Evolutionary conservation across 768 basidiomycete species (phyloP).

Genomic region (Leucosporidium creatinivorum): DNA sequence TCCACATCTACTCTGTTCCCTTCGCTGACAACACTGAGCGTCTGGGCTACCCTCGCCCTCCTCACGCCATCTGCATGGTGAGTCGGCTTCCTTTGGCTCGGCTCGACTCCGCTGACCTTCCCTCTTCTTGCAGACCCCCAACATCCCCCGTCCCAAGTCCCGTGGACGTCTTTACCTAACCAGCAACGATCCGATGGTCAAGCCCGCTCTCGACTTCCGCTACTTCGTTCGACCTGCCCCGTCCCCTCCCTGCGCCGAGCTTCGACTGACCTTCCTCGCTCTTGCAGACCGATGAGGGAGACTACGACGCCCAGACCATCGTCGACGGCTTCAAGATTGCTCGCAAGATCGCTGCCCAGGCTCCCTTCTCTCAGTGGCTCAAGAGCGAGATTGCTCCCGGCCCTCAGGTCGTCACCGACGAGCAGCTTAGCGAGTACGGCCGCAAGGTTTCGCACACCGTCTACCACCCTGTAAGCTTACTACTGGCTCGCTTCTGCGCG

Average conservation of each 20-base stretch:
- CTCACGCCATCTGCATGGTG: conserved; percentile 13
- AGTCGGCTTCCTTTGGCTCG: not conserved
- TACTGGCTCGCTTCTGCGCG: not conserved
- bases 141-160: conserved; percentile 14
- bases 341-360: conserved; percentile 7
- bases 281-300: conserved; percentile 2
- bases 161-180: conserved; percentile 14
- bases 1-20: conserved; percentile 3
- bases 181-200: conserved; percentile 11
- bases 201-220: conserved; percentile 20
- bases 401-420: not conserved
- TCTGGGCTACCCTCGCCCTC: conserved; percentile 4
- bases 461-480: conserved; percentile 14
- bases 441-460: conserved; percentile 9
- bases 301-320: conserved; percentile 5
- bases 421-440: conserved; percentile 14
- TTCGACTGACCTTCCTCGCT: not conserved
- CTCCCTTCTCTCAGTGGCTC: conserved; percentile 4
- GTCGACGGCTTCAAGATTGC: conserved; percentile 17
- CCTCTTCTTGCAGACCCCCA: not conserved
- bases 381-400: conserved; percentile 4
- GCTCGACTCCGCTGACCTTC: not conserved
- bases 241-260: too few species aligned
- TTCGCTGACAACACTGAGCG: conserved; percentile 15
- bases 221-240: conserved; percentile 4